Base-by-base conservation (phyloP, 306 rosid species). In the Nissolia schottii region DNA sequence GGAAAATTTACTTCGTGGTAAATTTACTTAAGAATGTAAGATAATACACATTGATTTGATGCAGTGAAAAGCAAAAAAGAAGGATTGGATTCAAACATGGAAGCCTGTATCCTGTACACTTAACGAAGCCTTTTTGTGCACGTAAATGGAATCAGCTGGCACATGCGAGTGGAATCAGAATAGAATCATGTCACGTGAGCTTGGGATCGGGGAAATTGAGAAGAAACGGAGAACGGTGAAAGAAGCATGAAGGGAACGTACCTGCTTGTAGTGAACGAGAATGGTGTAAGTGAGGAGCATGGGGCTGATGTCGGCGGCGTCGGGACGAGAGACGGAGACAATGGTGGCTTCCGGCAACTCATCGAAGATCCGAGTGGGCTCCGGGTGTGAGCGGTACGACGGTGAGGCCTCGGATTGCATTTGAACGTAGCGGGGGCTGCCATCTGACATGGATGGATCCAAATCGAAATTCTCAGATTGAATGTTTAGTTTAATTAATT, bases 271-370 rank as follows among this genome's bases (percentile, higher is more conserved):
- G 50, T 88, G 92, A 59, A 92, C 85, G 72, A 85, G 90, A 75
- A 91, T 89, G 22, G 94, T 86, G 79, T 94, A 91, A 29, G 99
- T 82, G 65, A 94, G 96, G 49, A 89, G 99, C 89, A 86, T 81
- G 76, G 99, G 99, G 71, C 95, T 94, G 58, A 94, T 80, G 68
- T 94, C 99, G 45, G 83, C 82, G 64, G 95, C 91, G 74, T 94
- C 99, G 10, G 99, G 99, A 2, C 99, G 97, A 20, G 99, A 94
- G 32, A 94, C 97, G 57, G 97, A 87, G 49, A 91, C 73, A 66
- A 91, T 94, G 64, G 78, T 29, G 67, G 99, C 96, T 68, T 72
- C 71, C 0, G 99, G 99, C 76, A 94, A 74, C 85, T 94, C 97
- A 3, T 94, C 96, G 76, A 94, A 94, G 71, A 94, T 89, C 85